Evolutionary conservation across 2,329 filamentous ascomycete genomes (phyloP).

Genomic region (Dactylellina drechsleri): DNA sequence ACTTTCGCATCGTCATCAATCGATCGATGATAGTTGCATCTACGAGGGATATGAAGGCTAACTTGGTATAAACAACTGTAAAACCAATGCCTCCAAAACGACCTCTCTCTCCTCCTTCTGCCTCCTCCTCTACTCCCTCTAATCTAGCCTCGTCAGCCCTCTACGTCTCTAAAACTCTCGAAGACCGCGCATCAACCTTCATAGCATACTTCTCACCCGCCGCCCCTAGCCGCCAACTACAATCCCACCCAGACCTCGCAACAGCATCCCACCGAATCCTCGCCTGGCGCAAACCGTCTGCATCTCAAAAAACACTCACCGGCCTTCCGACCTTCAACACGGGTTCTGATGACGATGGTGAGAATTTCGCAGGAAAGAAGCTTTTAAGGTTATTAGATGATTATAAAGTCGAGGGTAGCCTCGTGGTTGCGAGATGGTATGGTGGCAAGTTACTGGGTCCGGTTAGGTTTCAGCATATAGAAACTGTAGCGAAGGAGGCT

Average conservation of each 20-base stretch:
- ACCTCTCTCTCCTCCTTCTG: slow-evolving; percentile 20
- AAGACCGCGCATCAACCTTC: slow-evolving; percentile 67
- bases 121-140: slow-evolving; percentile 17
- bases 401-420: slow-evolving; percentile 63
- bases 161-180: slow-evolving; percentile 64
- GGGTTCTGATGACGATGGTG: slow-evolving; percentile 68
- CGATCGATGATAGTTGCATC: slow-evolving; percentile 23
- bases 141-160: slow-evolving; percentile 58
- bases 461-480: slow-evolving; percentile 67
- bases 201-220: slow-evolving; percentile 66
- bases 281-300: slow-evolving; percentile 65
- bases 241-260: slow-evolving; percentile 63
- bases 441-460: slow-evolving; percentile 66
- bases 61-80: too few relatives aligned
- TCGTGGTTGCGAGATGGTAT: slow-evolving; percentile 69
- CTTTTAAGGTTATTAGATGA: slow-evolving; percentile 65
- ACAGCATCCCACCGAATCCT: slow-evolving; percentile 66
- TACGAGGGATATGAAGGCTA: slow-evolving; percentile 56
- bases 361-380: slow-evolving; percentile 66
- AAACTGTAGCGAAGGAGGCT: slow-evolving; percentile 65
- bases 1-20: slow-evolving; percentile 37
- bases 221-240: slow-evolving; percentile 62
- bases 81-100: slow-evolving; percentile 55
- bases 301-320: slow-evolving; percentile 64
- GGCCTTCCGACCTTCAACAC: slow-evolving; percentile 62